phyloP scores from a whole-genome alignment of 805 yeast genomes.

The Candida tibetensis region DNA sequence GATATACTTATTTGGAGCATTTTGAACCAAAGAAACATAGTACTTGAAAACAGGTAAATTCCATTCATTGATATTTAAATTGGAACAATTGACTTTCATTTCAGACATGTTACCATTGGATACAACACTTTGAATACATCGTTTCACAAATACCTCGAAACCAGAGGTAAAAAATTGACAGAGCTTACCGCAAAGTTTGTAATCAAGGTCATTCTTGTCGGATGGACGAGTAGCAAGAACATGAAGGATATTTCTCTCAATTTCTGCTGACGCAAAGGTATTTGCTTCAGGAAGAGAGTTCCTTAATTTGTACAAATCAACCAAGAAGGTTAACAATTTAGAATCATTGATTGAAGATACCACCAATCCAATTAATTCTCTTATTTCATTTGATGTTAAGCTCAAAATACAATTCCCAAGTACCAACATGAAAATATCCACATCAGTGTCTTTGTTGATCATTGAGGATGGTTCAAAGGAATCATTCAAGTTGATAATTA shows the following conservation, averaged over 20 bases:
- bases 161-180: conserved; percentile 17
- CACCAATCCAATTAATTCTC: conserved; percentile 14
- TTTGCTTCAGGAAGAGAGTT: background rate
- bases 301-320: conserved; percentile 6
- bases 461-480: conserved; percentile 26
- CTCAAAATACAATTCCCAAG: conserved; percentile 9
- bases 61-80: conserved; percentile 29
- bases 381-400: conserved; percentile 10
- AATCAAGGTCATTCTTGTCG: conserved; percentile 16
- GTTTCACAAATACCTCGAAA: conserved; percentile 30
- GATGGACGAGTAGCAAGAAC: conserved; percentile 19
- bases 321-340: conserved; percentile 5
- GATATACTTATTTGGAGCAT: conserved; percentile 32
- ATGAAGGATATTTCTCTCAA: conserved; percentile 15
- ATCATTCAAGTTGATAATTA: conserved; percentile 29
- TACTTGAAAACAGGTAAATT: conserved; percentile 27
- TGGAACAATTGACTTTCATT: conserved; percentile 18
- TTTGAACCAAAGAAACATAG: conserved; percentile 31
- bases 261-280: conserved; percentile 4
- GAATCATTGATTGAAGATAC: conserved; percentile 7
- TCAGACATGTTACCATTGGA: conserved; percentile 24
- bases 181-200: conserved; percentile 19
- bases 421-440: conserved; percentile 12
- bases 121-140: conserved; percentile 33
- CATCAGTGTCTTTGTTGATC: background rate